These are phyloP conservation scores for Lepidium aucheri DNA, from an alignment of 345 rosid species.

Conservation along the genomic window DNA sequence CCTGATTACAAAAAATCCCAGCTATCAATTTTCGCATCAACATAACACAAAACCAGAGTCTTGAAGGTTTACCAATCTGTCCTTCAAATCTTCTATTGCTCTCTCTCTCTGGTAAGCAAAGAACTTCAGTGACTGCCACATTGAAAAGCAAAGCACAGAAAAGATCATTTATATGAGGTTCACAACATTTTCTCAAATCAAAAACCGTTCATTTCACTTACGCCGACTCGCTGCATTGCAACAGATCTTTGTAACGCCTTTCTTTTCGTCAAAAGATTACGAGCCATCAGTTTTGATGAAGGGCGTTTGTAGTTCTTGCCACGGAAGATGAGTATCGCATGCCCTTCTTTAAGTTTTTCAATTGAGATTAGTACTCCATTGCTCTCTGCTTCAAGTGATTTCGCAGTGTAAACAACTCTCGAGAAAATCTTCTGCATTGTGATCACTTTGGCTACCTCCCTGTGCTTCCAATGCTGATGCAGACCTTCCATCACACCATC, in stretches of 20 bases:
- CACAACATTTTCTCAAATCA: not conserved
- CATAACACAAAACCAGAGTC: conserved; percentile 7
- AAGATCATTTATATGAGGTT: not conserved
- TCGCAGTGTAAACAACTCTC: conserved; percentile 56
- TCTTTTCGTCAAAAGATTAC: conserved; percentile 64
- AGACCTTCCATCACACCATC: conserved; percentile 81
- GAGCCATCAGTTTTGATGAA: conserved; percentile 36
- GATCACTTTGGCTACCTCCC: conserved; percentile 73
- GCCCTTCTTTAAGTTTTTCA: conserved; percentile 63
- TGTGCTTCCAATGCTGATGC: conserved; percentile 90
- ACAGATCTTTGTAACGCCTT: conserved; percentile 62
- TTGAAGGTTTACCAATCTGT: conserved; percentile 37
- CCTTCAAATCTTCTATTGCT: conserved; percentile 42
- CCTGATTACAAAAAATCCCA: not conserved
- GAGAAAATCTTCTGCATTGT: conserved; percentile 58
- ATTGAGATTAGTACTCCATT: conserved; percentile 69
- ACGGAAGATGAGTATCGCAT: conserved; percentile 67
- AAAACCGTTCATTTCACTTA: conserved; percentile 32
- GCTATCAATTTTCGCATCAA: conserved; percentile 4
- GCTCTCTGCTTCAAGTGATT: conserved; percentile 66
- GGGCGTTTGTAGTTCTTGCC: conserved; percentile 89
- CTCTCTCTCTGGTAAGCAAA: conserved; percentile 47
- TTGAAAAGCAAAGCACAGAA: not conserved
- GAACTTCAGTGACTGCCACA: conserved; percentile 65
- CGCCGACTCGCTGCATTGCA: conserved; percentile 70